A percentile compares a stretch with the other conserved stretches of the same genome.
Conservation (phyloP, 805 yeast species). For the Myxozyma vanderwaltii region DNA sequence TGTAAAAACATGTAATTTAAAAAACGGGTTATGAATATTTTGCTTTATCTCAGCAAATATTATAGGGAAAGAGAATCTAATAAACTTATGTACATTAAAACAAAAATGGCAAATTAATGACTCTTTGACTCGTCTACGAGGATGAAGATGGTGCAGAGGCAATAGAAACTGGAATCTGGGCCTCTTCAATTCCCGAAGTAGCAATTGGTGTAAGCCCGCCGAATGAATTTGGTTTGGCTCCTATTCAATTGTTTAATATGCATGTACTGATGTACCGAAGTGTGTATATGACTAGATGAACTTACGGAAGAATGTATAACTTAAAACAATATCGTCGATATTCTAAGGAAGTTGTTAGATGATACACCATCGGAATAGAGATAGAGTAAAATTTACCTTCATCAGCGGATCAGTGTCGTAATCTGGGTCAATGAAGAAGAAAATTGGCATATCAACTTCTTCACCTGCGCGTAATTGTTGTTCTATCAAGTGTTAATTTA, state of each 20-base stretch:
- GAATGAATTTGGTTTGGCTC: slow-evolving; percentile 10
- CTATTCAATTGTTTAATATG: background rate
- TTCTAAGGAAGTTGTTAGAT: slow-evolving; percentile 50
- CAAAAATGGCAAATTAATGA: background rate
- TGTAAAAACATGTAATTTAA: too few species aligned
- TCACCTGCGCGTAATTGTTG: slow-evolving; percentile 92
- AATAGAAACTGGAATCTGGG: background rate
- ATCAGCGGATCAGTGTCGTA: slow-evolving; percentile 89
- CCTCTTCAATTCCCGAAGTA: background rate
- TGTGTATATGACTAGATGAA: background rate
- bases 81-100: background rate
- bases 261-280: too few species aligned
- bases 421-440: slow-evolving; percentile 95
- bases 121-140: background rate
- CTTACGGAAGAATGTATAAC: slow-evolving; percentile 80
- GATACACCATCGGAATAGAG: slow-evolving; percentile 45
- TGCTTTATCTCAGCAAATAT: background rate
- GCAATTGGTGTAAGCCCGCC: slow-evolving; percentile 4
- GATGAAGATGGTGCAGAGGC: background rate
- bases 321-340: slow-evolving; percentile 84
- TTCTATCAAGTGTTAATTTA: slow-evolving; percentile 49
- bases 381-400: slow-evolving; percentile 51
- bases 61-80: background rate
- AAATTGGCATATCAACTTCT: slow-evolving; percentile 98
- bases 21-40: background rate